These are phyloP conservation scores for Heimioporus sp. DNA, from an alignment of 768 basidiomycete genomes.

Conservation along the genomic window DNA sequence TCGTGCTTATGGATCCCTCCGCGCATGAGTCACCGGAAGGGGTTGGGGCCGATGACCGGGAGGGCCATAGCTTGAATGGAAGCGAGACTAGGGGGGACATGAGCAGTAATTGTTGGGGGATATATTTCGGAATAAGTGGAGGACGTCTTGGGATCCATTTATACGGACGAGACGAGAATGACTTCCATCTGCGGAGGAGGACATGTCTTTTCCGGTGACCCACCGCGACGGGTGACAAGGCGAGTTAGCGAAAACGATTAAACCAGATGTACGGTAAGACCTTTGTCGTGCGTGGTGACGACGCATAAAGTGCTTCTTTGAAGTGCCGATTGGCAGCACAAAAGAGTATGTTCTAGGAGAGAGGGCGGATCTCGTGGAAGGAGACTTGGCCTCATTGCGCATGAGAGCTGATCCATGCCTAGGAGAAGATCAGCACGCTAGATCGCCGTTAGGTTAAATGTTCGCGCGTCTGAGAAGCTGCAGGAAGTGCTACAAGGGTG, in stretches of 20 bases:
- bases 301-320: constrained; percentile 20
- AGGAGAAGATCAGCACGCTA: constrained; percentile 25
- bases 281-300: constrained; percentile 27
- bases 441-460: constrained; percentile 28
- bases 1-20: constrained; percentile 19
- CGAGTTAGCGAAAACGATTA: constrained; percentile 26
- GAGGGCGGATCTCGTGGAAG: constrained; percentile 11
- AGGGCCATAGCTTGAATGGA: constrained; percentile 5
- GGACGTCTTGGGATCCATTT: constrained; percentile 19
- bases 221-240: constrained; percentile 15
- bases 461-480: constrained; percentile 12
- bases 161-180: constrained; percentile 21
- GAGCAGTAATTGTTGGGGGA: constrained; percentile 4
- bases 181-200: constrained; percentile 22
- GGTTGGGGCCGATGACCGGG: background rate
- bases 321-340: background rate
- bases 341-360: constrained; percentile 11
- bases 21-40: constrained; percentile 10
- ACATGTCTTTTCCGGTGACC: constrained; percentile 19
- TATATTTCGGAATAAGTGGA: background rate
- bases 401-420: constrained; percentile 13
- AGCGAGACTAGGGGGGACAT: constrained; percentile 18
- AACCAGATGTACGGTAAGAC: constrained; percentile 21
- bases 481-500: background rate
- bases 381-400: constrained; percentile 12